Percentiles rank a stretch among this genome's conserved stretches.
Evolutionary conservation across 805 yeast species (phyloP).

Genomic region (Starmerella apicola): DNA sequence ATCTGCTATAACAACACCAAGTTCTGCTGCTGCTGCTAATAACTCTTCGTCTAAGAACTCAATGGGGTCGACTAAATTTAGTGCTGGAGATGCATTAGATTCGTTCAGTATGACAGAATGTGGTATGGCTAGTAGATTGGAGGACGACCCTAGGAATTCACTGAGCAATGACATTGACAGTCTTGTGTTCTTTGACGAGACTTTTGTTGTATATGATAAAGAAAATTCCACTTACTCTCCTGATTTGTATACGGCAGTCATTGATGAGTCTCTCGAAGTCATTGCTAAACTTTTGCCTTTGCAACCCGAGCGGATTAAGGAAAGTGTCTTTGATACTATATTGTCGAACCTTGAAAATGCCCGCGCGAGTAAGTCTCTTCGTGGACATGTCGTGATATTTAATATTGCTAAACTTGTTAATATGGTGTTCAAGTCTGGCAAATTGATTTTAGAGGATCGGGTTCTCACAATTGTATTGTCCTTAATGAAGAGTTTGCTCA

Average conservation of each 20-base stretch:
- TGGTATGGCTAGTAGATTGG: neutral
- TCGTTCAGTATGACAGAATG: neutral
- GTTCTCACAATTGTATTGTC: slow-evolving; percentile 40
- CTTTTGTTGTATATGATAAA: neutral
- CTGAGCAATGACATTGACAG: slow-evolving; percentile 9
- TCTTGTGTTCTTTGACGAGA: neutral
- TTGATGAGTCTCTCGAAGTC: slow-evolving; percentile 70
- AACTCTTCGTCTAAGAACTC: no score
- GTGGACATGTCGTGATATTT: slow-evolving; percentile 11
- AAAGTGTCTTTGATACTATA: slow-evolving; percentile 73
- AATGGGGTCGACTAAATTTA: neutral
- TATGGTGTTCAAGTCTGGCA: neutral
- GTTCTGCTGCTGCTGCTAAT: neutral
- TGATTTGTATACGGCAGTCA: slow-evolving; percentile 25
- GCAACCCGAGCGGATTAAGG: slow-evolving; percentile 67
- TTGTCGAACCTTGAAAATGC: slow-evolving; percentile 36
- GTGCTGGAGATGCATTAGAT: neutral
- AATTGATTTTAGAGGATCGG: slow-evolving; percentile 16
- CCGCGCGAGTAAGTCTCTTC: slow-evolving; percentile 19
- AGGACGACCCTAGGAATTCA: neutral
- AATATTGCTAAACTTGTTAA: slow-evolving; percentile 12
- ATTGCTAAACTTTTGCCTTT: slow-evolving; percentile 59
- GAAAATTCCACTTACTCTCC: neutral
- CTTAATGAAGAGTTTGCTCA: slow-evolving; percentile 35
- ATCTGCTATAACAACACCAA: slow-evolving; percentile 10